Evolutionary conservation across 306 rosid genomes (phyloP), one percentile per base, ranked within the genome.

Genomic region (Dryas octopetala): DNA sequence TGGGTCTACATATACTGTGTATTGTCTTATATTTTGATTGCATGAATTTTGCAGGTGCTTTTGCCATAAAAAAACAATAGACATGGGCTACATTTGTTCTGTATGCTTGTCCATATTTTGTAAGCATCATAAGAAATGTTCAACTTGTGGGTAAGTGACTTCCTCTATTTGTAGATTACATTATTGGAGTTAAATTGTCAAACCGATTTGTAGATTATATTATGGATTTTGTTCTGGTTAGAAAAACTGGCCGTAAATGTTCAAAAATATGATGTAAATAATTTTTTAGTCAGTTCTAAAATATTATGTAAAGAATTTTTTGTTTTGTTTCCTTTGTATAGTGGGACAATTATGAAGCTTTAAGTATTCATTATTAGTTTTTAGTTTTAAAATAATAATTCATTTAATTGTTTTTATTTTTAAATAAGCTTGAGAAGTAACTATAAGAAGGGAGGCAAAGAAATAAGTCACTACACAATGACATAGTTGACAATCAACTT

Each of bases 81-180:
- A 95, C 89, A 89, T 86, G 91, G 98, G 98, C 76, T 95, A 82
- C 82, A 87, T 91, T 46, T 95, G 98, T 82, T 95, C 98, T 7
- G 97, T 95, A 70, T 91, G 98, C 88, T 87, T 95, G 81, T 91
- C 98, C 83, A 95, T 95, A 80, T 95, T 95, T 85, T 95, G 96
- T 51, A 88, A 95, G 96, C 97, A 84, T 87, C 97, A 90, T 83
- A 89, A 90, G 82, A 91, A 95, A 85, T 95, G 98, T 82, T 91
- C 97, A 66, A 95, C 98, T 73, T 95, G 98, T 73, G 97, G 97
- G 98, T 95, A 82, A 88, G 98, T 80, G 17, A 12, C 53, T 26
- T 43, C 59, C 12, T 70, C 19, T n/a, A 40, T 13, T 4, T 28
- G 46, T 8, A 70, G 32, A 70, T 5, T 53, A 19, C 6, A 49